These are phyloP conservation scores for Senecio squalidus DNA, from an alignment of 140 eudicot species.

Conservation along the genomic window DNA sequence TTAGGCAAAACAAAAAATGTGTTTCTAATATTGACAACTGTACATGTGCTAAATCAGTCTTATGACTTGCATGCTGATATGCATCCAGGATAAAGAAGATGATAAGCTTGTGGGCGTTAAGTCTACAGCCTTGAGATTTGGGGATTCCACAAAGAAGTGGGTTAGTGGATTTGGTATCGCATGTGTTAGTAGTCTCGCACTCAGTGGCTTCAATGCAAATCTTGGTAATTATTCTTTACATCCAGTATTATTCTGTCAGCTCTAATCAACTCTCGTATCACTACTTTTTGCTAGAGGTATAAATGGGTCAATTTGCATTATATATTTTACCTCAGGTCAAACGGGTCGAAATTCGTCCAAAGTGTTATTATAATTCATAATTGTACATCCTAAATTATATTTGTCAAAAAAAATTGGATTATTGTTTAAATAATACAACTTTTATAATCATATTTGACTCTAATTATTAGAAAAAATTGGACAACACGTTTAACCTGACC, in stretches of 20 bases:
- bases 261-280: neutral
- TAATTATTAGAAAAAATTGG: too few species aligned
- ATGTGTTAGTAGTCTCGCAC: conserved; percentile 65
- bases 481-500: too few species aligned
- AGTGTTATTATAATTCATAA: neutral
- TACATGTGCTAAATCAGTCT: neutral
- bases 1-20: too few species aligned
- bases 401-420: neutral
- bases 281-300: neutral
- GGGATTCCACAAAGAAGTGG: conserved; percentile 75
- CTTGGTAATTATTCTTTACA: conserved; percentile 50
- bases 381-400: neutral
- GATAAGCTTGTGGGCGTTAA: conserved; percentile 83
- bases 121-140: conserved; percentile 86
- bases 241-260: neutral
- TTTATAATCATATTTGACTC: neutral
- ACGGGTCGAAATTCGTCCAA: neutral
- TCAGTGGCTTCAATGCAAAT: conserved; percentile 70
- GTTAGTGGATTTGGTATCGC: conserved; percentile 66
- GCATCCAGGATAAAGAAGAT: conserved; percentile 82
- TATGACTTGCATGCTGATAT: neutral
- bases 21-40: too few species aligned
- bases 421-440: neutral
- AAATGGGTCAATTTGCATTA: neutral
- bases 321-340: neutral